Conservation (phyloP, 805 yeast species). For the Kazachstania viticola region DNA sequence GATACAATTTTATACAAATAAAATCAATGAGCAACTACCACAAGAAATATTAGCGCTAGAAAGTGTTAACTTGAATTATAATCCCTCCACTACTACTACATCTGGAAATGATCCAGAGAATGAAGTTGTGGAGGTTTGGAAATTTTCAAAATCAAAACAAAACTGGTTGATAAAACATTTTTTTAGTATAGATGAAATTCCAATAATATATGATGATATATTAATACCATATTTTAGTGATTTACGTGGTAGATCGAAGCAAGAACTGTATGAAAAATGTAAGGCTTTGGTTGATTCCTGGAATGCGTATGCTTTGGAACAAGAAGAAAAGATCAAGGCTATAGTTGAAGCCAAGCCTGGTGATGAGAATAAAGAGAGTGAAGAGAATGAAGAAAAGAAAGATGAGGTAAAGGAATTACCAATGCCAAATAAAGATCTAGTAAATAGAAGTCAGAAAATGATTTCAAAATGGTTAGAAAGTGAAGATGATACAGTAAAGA, state of each 20-base stretch:
- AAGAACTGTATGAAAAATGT: slow-evolving; percentile 14
- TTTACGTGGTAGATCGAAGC: slow-evolving; percentile 16
- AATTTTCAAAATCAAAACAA: slow-evolving; percentile 28
- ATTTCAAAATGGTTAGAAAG: slow-evolving; percentile 11
- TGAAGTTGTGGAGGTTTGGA: slow-evolving; percentile 24
- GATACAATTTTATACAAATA: slow-evolving; percentile 23
- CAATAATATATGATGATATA: slow-evolving; percentile 18
- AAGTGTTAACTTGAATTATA: slow-evolving; percentile 13
- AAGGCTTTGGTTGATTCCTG: slow-evolving; percentile 11
- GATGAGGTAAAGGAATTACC: slow-evolving; percentile 6
- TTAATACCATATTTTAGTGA: slow-evolving; percentile 22
- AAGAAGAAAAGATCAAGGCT: slow-evolving; percentile 15
- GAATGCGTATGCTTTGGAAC: slow-evolving; percentile 17
- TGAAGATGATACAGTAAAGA: slow-evolving; percentile 3
- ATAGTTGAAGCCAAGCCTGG: slow-evolving; percentile 13
- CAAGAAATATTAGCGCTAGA: slow-evolving; percentile 9
- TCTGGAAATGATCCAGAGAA: slow-evolving; percentile 6
- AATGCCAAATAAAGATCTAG: slow-evolving; percentile 17
- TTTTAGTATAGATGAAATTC: slow-evolving; percentile 18
- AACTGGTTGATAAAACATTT: slow-evolving; percentile 27
- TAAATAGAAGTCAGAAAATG: slow-evolving; percentile 14
- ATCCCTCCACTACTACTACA: background rate
- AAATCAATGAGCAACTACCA: slow-evolving; percentile 19
- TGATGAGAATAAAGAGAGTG: slow-evolving; percentile 1
- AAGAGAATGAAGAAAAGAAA: slow-evolving; percentile 6